Evolutionary conservation across 805 yeast genomes (phyloP), one percentile per base, ranked within the genome.

Genomic region (Kodamaea sagamina): DNA sequence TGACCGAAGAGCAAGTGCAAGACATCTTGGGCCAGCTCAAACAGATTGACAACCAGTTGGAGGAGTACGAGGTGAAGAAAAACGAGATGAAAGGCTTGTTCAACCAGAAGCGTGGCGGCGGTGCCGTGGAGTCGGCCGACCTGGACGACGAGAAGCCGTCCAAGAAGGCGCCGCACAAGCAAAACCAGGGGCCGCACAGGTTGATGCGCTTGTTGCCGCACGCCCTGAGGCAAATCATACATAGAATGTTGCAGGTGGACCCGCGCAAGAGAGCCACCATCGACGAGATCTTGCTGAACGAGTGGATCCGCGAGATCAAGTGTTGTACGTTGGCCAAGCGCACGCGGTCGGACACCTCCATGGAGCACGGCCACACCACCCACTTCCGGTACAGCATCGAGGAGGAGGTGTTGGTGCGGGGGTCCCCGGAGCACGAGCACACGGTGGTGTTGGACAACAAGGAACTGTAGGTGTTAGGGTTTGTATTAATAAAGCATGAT

Each of bases 121-220:
- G 34, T 19, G 34, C 19, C 4, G 17, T 13, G 4, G 29, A n/a
- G 5, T 15, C 15, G 16, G 32, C 15, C 10, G 45, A 34, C 15
- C 6, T 16, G 22, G 39, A 28, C 6, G 54, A 57, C 28, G 53
- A 47, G 5, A 44, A 43, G 48, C 32, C 41, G 9, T 52, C 58
- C 40, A 71, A 74, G 50, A 53, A 68, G 26, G 36, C 62, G n/a
- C 51, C 54, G 22, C 75, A 70, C 53, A 79, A 78, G 52, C 82
- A 81, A 48, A 79, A 85, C 17, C 89, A 85, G 55, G 95, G 95
- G 5, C 92, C 93, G 8, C 86, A 86, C 64, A 72, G 95, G 58
- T 67, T 86, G 50, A 79, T 86, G 83, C 77, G 95, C 64, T 67
- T 86, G 39, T 65, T 86, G 27, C 95, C 95, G 4, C 95, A 86